Conservation (phyloP, 345 rosid genomes). For the Carallia brachiata region DNA sequence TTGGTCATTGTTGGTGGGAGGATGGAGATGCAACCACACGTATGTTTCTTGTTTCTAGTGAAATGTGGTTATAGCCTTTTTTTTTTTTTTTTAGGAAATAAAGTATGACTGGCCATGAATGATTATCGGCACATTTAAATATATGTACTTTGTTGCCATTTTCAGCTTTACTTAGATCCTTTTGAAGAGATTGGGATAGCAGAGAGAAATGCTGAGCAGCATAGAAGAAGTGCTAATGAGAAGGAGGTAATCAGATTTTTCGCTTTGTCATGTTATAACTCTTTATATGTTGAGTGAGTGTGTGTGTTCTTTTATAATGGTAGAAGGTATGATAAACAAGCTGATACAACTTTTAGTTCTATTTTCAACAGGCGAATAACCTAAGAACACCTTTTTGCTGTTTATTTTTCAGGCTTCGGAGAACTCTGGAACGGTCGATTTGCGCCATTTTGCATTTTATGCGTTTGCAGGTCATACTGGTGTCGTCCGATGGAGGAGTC, state of each 20-base stretch:
- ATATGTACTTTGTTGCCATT: not conserved
- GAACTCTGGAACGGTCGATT: conserved; percentile 62
- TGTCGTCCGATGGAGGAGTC: conserved; percentile 65
- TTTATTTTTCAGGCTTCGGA: conserved; percentile 52
- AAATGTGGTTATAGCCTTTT: not conserved
- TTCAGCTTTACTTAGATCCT: conserved; percentile 71
- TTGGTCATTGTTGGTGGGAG: not conserved
- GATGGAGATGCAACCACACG: not conserved
- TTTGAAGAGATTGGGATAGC: conserved; percentile 81
- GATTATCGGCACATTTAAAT: not conserved
- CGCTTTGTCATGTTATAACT: not conserved
- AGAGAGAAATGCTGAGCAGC: conserved; percentile 71
- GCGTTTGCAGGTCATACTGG: conserved; percentile 90
- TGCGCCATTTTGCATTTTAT: conserved; percentile 89
- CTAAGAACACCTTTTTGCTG: too few relatives aligned
- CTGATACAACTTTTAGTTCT: not conserved
- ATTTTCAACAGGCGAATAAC: not conserved
- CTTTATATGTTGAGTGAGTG: not conserved
- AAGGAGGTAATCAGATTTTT: not conserved
- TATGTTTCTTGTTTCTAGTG: not conserved
- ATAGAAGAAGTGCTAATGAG: conserved; percentile 65
- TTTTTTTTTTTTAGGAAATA: too few relatives aligned
- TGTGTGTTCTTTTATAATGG: not conserved
- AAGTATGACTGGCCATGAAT: too few relatives aligned
- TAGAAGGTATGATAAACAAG: not conserved